Base-by-base conservation (phyloP, 306 rosid species). In the Arachis stenosperma region DNA sequence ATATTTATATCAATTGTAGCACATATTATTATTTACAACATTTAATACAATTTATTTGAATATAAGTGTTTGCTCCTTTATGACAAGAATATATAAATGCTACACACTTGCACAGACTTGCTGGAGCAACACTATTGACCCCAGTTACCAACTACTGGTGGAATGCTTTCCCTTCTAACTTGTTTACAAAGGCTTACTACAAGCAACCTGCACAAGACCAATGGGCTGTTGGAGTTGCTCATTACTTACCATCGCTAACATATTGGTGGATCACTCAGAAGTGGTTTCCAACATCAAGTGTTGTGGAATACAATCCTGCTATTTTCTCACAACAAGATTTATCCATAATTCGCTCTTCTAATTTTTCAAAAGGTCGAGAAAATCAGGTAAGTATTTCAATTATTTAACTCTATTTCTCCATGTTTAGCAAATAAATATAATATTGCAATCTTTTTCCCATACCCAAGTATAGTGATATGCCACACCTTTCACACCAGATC, bases 91-190 rank as follows among this genome's bases (percentile, higher is more conserved):
- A 33, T 33, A 33, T 8, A 22, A 44, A 36, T 58, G 50, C 5
- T 52, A 70, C 7, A 79, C 73, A 33, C 37, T 33, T 33, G 27
- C 27, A 22, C 27, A 88, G 93, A 72, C 85, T 86, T 9, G 84
- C 87, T 5, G 92, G 86, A 33, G 92, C 81, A 8, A 61, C 78
- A 29, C 65, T 88, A 3, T 2, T 84, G 12, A 76, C 93, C 40
- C 90, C 90, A 2, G 84, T 75, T 27, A 7, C 75, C 12, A 88
- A 88, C 58, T 88, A 80, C 54, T 88, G 90, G 90, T 88, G 92
- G 90, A 79, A 48, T 11, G 79, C 78, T 0, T 29, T 88, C 33
- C 90, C 93, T 37, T 50, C 76, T 0, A 80, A 86, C 67, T 29
- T 84, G 64, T 71, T 84, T 14, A 48, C 51, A 11, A 56, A 82